A percentile compares a stretch with the other conserved stretches of the same genome.
These are phyloP conservation scores for Sarocladiaceae sp. DNA, from an alignment of 2,329 filamentous ascomycete species.

Conservation along the genomic window DNA sequence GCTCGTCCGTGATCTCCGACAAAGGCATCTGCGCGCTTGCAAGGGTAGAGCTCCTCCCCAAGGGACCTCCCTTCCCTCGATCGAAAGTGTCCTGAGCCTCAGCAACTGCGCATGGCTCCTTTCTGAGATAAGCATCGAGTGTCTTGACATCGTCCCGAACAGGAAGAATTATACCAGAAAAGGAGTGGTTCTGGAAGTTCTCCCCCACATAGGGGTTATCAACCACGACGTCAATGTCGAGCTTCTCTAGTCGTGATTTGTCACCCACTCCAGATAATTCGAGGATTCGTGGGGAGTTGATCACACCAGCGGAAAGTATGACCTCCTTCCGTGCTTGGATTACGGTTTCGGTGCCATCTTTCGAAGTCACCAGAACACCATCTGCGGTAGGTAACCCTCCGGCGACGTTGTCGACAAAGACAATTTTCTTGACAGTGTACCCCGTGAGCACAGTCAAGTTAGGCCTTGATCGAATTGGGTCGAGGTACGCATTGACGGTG, in stretches of 20 bases:
- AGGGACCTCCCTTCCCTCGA: background rate
- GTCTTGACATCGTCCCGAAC: background rate
- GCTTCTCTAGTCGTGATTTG: slow-evolving; percentile 23
- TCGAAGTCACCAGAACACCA: background rate
- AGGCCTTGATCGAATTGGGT: background rate
- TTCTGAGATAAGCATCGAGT: background rate
- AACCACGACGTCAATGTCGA: slow-evolving; percentile 24
- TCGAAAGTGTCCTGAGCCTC: background rate
- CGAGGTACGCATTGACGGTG: background rate
- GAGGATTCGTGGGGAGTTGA: slow-evolving; percentile 37
- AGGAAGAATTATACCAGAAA: background rate
- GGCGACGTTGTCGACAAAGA: background rate
- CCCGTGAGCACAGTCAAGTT: background rate
- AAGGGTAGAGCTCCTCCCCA: background rate
- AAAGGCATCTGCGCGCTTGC: background rate
- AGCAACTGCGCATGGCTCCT: background rate
- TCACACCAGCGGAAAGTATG: slow-evolving; percentile 33
- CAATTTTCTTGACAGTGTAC: background rate
- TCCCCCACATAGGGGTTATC: slow-evolving; percentile 33
- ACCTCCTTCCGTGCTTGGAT: slow-evolving; percentile 30
- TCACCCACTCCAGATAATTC: slow-evolving; percentile 36
- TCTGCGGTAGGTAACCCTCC: background rate
- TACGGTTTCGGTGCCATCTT: background rate
- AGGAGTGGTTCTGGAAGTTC: slow-evolving; percentile 28
- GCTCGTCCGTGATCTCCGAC: background rate